These are phyloP conservation scores for Pterocarpus santalinus DNA, from an alignment of 306 rosid species.

Conservation along the genomic window DNA sequence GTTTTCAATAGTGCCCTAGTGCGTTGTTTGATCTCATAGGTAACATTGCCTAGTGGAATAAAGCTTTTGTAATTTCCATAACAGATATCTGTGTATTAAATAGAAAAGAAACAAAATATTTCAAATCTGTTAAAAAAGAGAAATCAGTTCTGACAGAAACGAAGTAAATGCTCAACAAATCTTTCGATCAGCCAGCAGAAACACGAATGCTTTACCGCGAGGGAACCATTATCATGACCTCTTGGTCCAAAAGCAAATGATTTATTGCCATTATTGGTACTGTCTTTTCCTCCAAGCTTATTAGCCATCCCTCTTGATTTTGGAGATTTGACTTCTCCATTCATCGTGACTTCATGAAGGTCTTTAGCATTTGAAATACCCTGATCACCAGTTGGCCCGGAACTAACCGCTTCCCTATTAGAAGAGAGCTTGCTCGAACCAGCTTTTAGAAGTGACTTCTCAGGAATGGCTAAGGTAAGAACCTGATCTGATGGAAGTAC, in stretches of 20 bases:
- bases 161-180: constrained; percentile 22
- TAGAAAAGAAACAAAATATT: constrained; percentile 22
- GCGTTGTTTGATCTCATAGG: constrained; percentile 8
- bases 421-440: constrained; percentile 60
- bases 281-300: constrained; percentile 72
- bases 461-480: constrained; percentile 79
- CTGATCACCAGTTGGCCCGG: constrained; percentile 59
- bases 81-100: not conserved
- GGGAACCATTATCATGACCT: constrained; percentile 71
- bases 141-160: not conserved
- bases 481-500: constrained; percentile 66
- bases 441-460: constrained; percentile 64
- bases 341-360: constrained; percentile 59
- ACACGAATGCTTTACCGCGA: constrained; percentile 61
- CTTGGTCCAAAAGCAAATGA: constrained; percentile 79
- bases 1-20: constrained; percentile 16
- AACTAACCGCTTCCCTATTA: constrained; percentile 55
- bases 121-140: not conserved
- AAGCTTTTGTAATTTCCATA: not conserved
- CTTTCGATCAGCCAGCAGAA: constrained; percentile 40
- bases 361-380: constrained; percentile 56
- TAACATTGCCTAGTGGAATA: constrained; percentile 6
- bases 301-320: constrained; percentile 58
- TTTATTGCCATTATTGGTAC: constrained; percentile 55
- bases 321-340: constrained; percentile 74